These are phyloP conservation scores for Chrysoporthe puriensis DNA, from an alignment of 2,329 filamentous ascomycete species.

Conservation along the genomic window DNA sequence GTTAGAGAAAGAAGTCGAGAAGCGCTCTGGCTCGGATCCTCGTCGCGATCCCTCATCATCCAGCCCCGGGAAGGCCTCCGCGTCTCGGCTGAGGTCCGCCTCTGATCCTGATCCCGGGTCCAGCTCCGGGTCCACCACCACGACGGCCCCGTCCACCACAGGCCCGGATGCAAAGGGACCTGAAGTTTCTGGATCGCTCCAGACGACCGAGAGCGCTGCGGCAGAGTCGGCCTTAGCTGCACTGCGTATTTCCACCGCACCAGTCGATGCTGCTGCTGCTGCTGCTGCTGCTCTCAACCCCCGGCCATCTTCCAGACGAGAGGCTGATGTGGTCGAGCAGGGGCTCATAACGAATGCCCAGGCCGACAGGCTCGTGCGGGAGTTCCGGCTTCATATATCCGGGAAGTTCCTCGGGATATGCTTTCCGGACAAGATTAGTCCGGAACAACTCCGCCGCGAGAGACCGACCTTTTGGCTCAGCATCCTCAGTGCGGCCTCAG, in stretches of 20 bases:
- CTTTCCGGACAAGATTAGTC: constrained; percentile 5
- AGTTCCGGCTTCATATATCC: constrained; percentile 17
- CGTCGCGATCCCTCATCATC: not conserved
- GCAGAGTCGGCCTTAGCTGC: not conserved
- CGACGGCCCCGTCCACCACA: not conserved
- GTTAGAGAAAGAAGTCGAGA: constrained; percentile 23
- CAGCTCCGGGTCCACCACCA: not conserved
- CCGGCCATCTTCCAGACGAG: too few species aligned
- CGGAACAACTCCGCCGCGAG: constrained; percentile 10
- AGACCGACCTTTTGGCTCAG: constrained; percentile 25
- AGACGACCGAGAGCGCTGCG: too few species aligned
- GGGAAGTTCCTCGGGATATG: constrained; percentile 13
- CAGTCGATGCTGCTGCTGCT: not conserved
- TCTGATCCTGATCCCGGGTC: not conserved
- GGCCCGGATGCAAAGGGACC: not conserved
- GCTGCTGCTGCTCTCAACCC: not conserved
- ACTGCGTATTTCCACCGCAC: not conserved
- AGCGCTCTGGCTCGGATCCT: not conserved
- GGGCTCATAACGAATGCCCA: constrained; percentile 11
- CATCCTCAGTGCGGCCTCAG: constrained; percentile 24
- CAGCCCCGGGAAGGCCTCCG: constrained; percentile 6
- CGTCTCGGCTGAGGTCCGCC: not conserved
- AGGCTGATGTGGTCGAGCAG: constrained; percentile 22
- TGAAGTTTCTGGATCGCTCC: not conserved
- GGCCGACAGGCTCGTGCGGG: constrained; percentile 14